Conservation (phyloP, 768 basidiomycete genomes). For the Tephrocybe rancida region DNA sequence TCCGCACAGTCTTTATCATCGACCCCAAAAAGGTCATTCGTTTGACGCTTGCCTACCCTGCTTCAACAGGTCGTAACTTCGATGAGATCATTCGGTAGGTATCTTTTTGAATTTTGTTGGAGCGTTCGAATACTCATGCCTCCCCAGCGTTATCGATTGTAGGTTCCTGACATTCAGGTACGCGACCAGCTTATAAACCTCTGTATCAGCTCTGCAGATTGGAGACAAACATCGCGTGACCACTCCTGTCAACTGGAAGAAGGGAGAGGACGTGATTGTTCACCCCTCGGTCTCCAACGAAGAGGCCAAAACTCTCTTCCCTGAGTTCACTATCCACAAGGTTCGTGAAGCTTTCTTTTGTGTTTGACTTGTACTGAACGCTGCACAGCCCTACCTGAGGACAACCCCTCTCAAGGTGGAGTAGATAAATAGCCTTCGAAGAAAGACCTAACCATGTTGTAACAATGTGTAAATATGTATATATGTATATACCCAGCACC, state of each 20-base stretch:
- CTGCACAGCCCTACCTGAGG: conserved; percentile 80
- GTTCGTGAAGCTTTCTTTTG: conserved; percentile 36
- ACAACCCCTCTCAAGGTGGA: conserved; percentile 62
- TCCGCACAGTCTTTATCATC: conserved; percentile 96
- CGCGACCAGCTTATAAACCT: conserved; percentile 32
- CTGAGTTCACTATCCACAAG: conserved; percentile 77
- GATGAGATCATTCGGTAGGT: conserved; percentile 55
- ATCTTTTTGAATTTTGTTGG: conserved; percentile 6
- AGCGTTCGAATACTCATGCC: neutral
- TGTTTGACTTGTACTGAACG: conserved; percentile 4
- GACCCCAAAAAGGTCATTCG: conserved; percentile 97
- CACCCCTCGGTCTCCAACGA: conserved; percentile 83
- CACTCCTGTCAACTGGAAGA: conserved; percentile 95
- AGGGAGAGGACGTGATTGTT: conserved; percentile 93
- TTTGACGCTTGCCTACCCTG: conserved; percentile 88
- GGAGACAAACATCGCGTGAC: conserved; percentile 85
- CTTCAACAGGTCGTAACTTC: conserved; percentile 95
- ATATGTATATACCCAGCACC: neutral
- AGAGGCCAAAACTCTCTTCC: conserved; percentile 92
- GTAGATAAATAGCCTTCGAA: conserved; percentile 12
- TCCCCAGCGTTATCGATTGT: conserved; percentile 73
- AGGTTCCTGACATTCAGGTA: conserved; percentile 30
- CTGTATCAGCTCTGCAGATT: conserved; percentile 73
- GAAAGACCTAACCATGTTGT: neutral
- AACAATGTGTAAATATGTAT: neutral